Percentiles rank a stretch among this genome's conserved stretches.
These are phyloP conservation scores for Colletotrichum sp. DNA, from an alignment of 2,329 filamentous ascomycete species.

Conservation along the genomic window DNA sequence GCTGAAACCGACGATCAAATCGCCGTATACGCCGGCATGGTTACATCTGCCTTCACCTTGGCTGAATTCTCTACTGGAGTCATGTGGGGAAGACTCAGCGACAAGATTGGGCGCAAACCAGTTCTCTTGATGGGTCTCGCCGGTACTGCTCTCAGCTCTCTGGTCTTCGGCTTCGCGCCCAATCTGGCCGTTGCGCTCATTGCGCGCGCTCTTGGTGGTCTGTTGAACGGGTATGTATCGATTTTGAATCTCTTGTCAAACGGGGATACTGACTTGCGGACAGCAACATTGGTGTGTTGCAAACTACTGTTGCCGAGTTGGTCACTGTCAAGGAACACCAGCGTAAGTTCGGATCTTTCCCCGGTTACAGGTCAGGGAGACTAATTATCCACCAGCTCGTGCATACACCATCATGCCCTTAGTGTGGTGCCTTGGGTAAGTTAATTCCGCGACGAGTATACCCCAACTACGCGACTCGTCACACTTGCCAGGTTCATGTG, in stretches of 20 bases:
- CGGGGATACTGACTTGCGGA: slow-evolving; percentile 26
- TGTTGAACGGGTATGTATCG: slow-evolving; percentile 81
- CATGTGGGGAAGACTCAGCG: slow-evolving; percentile 92
- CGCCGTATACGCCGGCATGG: slow-evolving; percentile 92
- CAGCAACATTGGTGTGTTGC: slow-evolving; percentile 92
- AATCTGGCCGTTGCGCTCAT: slow-evolving; percentile 83
- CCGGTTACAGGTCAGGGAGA: not conserved
- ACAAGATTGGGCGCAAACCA: slow-evolving; percentile 90
- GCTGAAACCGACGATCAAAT: slow-evolving; percentile 81
- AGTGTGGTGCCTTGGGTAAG: slow-evolving; percentile 92
- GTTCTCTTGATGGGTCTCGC: slow-evolving; percentile 88
- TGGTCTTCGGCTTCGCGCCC: slow-evolving; percentile 89
- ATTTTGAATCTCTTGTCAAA: not conserved
- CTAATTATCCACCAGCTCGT: slow-evolving; percentile 63
- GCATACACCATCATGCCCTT: slow-evolving; percentile 98
- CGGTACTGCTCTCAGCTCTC: slow-evolving; percentile 90
- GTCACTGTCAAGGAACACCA: slow-evolving; percentile 94
- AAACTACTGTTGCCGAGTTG: slow-evolving; percentile 93
- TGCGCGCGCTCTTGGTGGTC: slow-evolving; percentile 85
- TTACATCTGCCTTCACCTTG: slow-evolving; percentile 94
- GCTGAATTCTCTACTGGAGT: slow-evolving; percentile 93
- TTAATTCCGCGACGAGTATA: slow-evolving; percentile 16
- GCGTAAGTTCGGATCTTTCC: slow-evolving; percentile 57
- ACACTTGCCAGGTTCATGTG: slow-evolving; percentile 22
- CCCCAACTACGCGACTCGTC: not conserved